Evolutionary conservation across 1,284 basidiomycete species (phyloP), one percentile per base, ranked within the genome.

Genomic region (Stygiomarasmius scandens): DNA sequence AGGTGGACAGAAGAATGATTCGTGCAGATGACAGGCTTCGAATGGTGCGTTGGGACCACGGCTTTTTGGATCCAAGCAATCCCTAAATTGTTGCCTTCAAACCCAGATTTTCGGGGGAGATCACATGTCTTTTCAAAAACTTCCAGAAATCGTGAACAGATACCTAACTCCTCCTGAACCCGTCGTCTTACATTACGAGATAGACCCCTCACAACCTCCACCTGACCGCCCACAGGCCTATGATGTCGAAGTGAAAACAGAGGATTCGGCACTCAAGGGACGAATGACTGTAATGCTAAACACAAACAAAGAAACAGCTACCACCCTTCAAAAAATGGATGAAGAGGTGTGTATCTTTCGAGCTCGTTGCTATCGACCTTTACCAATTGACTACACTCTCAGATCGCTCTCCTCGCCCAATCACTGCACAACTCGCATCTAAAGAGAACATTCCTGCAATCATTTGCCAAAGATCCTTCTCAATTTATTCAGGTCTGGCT

Each of bases 161-260:
- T 91, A 83, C 72, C 79, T 98, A 4, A 72, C 80, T 23, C 85
- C 92, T 9, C 85, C 92, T 0, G 91, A 95, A 56, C 95, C 96
- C 0, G 80, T 97, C 58, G 75, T 95, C 19, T 75, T 98, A n/a
- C 86, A 92, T 65, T 95, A 96, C 69, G 83, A 77, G 2, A 70
- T 92, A 53, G 84, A 89, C 58, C 89, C 86, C 0, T 68, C 75
- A 11, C 62, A 76, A 16, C 79, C 77, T 25, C 82, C 87, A 0
- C 80, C 85, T 1, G 87, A 90, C 46, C 77, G 84, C 38, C 84
- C 86, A 1, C 74, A 79, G 63, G 93, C 88, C 0, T 98, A 87
- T 79, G 96, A 98, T 68, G 85, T 96, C 22, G 93, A 96, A 56
- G 75, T 98, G 20, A 95, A 95, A 68, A 83, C 92, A 68, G 96